Base-by-base conservation (phyloP, 2,329 filamentous ascomycete species). In the Endoconidiophora laricicola region DNA sequence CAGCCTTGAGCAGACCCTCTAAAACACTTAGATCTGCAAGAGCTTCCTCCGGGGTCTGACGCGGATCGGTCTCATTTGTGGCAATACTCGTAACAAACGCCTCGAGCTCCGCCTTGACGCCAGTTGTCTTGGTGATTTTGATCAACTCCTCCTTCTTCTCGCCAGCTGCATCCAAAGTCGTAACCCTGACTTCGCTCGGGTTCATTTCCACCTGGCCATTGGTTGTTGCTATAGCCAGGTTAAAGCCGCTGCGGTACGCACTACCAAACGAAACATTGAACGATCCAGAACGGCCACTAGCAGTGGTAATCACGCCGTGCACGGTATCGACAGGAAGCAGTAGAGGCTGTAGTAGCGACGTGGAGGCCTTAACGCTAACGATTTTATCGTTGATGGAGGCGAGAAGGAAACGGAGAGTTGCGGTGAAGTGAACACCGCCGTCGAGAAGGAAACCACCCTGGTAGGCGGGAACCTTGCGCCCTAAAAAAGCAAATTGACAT, bases 391-490 rank as follows among this genome's bases (percentile, higher is more conserved):
- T 61, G 14, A 66, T 65, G 3, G 66, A 65, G 0, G 63, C 54
- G 2, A 86, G 65, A 40, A 88, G 59, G 29, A 74, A 61, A 14
- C 83, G 68, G 46, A 80, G 69, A 0, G 65, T 78, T 6, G 83
- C 83, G 5, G 79, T 67, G 54, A 76, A 79, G 62, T 88, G 84
- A 23, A 88, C 81, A 41, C 84, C 83, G 12, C 76, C 81, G 58
- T 88, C 83, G 2, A 88, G 73, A 49, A 87, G 61, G 60, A 86
- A 87, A 0, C 84, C 83, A 49, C 83, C 84, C 62, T 86, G 82
- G 60, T 85, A 75, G 48, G 73, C 69, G 1, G 83, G 83, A 50
- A 66, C 71, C 61, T 80, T 81, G 49, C 84, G 76, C 84, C 83
- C 52, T 54, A 37, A 2, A 4, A n/a, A 41, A 43, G 33, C 18